Conservation (phyloP, 108 stramenopile species). For the Cyclotella cryptica region DNA sequence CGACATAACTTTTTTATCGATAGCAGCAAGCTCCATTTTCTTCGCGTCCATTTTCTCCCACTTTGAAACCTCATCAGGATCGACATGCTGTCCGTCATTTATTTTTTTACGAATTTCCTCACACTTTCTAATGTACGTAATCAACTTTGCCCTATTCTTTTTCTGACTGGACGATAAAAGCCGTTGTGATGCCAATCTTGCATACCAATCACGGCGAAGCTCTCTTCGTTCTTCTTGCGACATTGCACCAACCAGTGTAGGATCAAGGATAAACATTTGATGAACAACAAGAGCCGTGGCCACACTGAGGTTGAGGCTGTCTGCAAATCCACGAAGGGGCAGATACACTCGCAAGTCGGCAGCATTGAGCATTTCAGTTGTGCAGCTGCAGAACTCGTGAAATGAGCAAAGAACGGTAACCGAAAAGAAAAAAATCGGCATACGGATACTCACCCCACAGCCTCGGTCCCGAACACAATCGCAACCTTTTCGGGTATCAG, state of each 20-base stretch:
- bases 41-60: slow-evolving; percentile 47
- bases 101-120: slow-evolving; percentile 55
- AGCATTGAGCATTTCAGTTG: slow-evolving; percentile 73
- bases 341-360: slow-evolving; percentile 90
- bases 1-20: slow-evolving; percentile 42
- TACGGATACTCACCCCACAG: slow-evolving; percentile 58
- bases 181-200: slow-evolving; percentile 81
- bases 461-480: slow-evolving; percentile 92
- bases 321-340: slow-evolving; percentile 90
- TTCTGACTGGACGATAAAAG: slow-evolving; percentile 65
- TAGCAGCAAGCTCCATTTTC: slow-evolving; percentile 54
- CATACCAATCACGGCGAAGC: slow-evolving; percentile 75
- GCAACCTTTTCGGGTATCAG: slow-evolving; percentile 86
- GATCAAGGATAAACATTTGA: slow-evolving; percentile 82
- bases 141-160: slow-evolving; percentile 58
- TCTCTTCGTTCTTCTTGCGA: slow-evolving; percentile 59
- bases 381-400: slow-evolving; percentile 38
- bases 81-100: slow-evolving; percentile 35
- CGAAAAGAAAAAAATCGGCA: background rate
- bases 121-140: slow-evolving; percentile 49
- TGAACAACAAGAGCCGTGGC: slow-evolving; percentile 90
- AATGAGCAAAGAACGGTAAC: background rate
- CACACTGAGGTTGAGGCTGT: slow-evolving; percentile 89
- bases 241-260: slow-evolving; percentile 72
- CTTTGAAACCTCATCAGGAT: slow-evolving; percentile 58